A percentile compares a stretch with the other conserved stretches of the same genome.
phyloP scores from a whole-genome alignment of 2,329 filamentous ascomycete species.

The Domatiomyces catenatus region DNA sequence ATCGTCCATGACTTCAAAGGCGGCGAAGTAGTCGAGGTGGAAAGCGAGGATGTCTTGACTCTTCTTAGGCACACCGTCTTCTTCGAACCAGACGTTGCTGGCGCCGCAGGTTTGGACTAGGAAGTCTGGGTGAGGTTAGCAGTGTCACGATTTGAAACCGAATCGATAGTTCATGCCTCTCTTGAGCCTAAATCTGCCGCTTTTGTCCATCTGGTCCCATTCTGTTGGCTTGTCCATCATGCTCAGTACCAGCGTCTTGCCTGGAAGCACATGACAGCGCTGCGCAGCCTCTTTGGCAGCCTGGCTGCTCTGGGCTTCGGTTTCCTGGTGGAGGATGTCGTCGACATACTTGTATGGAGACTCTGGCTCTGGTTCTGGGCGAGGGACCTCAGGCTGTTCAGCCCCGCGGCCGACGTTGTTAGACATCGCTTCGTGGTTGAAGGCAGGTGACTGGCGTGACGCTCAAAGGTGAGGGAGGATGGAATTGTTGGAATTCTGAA shows the following conservation, averaged over 20 bases:
- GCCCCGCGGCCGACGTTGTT: no score
- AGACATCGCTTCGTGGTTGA: background rate
- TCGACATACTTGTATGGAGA: background rate
- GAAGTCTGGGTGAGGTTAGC: conserved; percentile 1
- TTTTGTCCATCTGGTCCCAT: conserved; percentile 3
- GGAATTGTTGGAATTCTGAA: background rate
- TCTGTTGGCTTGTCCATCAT: conserved; percentile 3
- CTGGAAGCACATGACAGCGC: background rate
- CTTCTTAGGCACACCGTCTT: background rate
- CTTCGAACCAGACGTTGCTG: conserved; percentile 4
- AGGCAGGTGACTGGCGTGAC: background rate
- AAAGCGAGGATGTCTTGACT: background rate
- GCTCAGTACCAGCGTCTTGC: background rate
- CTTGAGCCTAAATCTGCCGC: background rate
- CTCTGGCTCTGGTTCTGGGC: background rate
- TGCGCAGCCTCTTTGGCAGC: background rate
- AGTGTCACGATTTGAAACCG: background rate
- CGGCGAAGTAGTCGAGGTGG: conserved; percentile 2
- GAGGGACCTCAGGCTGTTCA: background rate
- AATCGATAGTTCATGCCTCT: background rate
- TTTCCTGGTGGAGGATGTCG: background rate
- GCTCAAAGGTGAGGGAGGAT: background rate
- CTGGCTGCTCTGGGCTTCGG: background rate
- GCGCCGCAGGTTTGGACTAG: conserved; percentile 2
- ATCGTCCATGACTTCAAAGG: conserved; percentile 3